Conservation (phyloP, 495 filamentous ascomycete genomes). For the Penicillium roqueforti region DNA sequence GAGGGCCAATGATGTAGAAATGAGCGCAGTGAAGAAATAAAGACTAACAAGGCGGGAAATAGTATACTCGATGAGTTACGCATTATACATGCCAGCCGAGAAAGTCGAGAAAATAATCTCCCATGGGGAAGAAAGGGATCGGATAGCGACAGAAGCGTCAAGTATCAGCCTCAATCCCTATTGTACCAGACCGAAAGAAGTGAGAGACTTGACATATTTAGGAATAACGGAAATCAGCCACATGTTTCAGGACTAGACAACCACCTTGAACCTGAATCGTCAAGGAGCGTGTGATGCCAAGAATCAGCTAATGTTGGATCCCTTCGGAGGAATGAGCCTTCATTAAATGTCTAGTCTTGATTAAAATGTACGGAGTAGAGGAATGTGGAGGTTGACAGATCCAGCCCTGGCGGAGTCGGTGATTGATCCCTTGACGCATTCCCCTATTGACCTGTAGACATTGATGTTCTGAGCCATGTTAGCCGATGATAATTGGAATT, state of each 20-base stretch:
- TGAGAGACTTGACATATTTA: background rate
- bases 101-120: background rate
- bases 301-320: background rate
- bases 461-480: background rate
- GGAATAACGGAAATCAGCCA: conserved; percentile 1
- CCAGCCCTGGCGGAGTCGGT: background rate
- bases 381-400: background rate
- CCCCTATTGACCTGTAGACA: background rate
- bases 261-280: background rate
- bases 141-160: conserved; percentile 1
- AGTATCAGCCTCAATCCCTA: conserved; percentile 2
- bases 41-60: background rate
- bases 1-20: background rate
- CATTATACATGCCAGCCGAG: background rate
- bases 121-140: background rate
- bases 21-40: background rate
- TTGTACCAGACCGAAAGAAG: background rate
- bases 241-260: conserved; percentile 3
- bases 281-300: background rate
- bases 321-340: conserved; percentile 2
- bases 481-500: background rate
- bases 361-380: conserved; percentile 1
- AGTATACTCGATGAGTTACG: background rate
- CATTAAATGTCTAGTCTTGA: background rate
- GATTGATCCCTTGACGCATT: background rate